Percentiles rank a stretch among this genome's conserved stretches.
Conservation (phyloP, 1,139 yeast genomes). For the Debaryomyces fabryi region DNA sequence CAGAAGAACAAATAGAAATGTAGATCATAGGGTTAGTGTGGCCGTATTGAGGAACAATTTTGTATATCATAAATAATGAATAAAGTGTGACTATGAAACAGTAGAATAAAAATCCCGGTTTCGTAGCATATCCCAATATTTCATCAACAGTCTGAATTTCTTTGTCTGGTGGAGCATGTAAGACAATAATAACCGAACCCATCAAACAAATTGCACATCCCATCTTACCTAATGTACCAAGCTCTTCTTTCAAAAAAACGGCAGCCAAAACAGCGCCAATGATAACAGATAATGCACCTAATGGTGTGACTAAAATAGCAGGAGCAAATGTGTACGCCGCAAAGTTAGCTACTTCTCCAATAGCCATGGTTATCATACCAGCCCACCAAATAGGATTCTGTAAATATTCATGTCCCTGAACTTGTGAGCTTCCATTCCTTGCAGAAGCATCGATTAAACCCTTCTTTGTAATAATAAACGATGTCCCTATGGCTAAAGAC, state of each 20-base stretch:
- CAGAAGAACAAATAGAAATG: constrained; percentile 86
- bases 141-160: constrained; percentile 89
- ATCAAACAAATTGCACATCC: constrained; percentile 91
- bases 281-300: constrained; percentile 88
- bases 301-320: constrained; percentile 87
- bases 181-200: constrained; percentile 87
- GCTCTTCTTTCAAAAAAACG: constrained; percentile 78
- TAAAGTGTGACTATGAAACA: constrained; percentile 63
- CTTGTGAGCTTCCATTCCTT: constrained; percentile 60
- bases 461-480: constrained; percentile 86
- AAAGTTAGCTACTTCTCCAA: constrained; percentile 90
- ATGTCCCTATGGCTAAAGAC: constrained; percentile 87
- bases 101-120: constrained; percentile 78
- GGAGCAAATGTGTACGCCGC: constrained; percentile 97
- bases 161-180: constrained; percentile 93
- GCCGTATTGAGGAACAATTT: constrained; percentile 81
- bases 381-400: constrained; percentile 95
- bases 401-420: constrained; percentile 74
- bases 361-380: constrained; percentile 87
- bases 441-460: constrained; percentile 77
- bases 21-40: constrained; percentile 85
- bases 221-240: constrained; percentile 88
- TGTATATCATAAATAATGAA: constrained; percentile 78
- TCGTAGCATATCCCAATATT: constrained; percentile 75
- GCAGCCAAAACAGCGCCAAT: constrained; percentile 92